Base-by-base conservation (phyloP, 306 rosid species). In the Comarum palustre region DNA sequence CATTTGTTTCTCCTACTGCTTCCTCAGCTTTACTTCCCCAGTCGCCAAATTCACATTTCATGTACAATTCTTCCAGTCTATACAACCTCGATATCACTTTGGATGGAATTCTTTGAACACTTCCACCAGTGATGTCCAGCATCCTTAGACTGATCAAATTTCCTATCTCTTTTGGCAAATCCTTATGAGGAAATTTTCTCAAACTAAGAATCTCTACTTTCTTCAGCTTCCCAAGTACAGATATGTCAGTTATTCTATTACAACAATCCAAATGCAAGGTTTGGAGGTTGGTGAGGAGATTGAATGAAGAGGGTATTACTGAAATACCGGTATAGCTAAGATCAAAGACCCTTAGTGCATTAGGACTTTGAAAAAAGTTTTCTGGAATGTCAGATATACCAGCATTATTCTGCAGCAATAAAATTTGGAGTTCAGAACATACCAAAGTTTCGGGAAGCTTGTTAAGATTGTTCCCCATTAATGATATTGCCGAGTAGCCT, bases 321-420 rank as follows among this genome's bases (percentile, higher is more conserved):
- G 19, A 3, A 25, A 57, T 57, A 57, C 17, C 17, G 2, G 63
- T 25, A 12, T 3, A 57, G 36, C 63, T 57, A 25, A 57, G 36
- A 24, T 57, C 63, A 57, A 57, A 57, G 32, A 57, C 63, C 63
- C 63, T 57, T 3, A 57, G 36, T 57, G 66, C 9, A 11, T 22
- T 52, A 19, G 42, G 54, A n/a, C 4, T 52, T 52, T 39, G 29
- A 42, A 75, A 66, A 4, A 75, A 66, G 0, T 25, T 24, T 15
- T 10, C 2, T 39, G 78, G 66, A 32, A 75, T 51, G n/a, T 65
- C 66, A 24, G 8, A 15, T 11, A 66, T 15, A 7, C 27, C 24
- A 12, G 2, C n/a, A 57, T 75, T 75, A 17, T 42, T 48, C 20
- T 75, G 78, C 54, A 75, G 24, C 10, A 75, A 5, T 63, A 75